Base-by-base conservation (phyloP, 2,329 filamentous ascomycete species). In the Colletotrichum sp. region DNA sequence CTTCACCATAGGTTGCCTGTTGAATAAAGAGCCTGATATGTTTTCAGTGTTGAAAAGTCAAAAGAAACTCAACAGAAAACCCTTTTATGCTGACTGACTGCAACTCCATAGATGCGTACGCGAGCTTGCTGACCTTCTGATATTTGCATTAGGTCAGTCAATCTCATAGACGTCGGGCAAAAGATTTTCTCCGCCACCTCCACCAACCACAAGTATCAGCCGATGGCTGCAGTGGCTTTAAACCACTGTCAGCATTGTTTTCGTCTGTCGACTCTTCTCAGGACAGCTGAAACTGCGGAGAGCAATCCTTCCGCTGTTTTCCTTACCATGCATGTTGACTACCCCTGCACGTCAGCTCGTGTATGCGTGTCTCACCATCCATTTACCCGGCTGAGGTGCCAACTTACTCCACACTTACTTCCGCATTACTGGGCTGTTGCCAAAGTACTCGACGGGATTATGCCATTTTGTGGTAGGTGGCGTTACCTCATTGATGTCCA, bases 261-360 rank as follows among this genome's bases (percentile, higher is more conserved):
- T 25, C 3, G 5, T 32, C 5, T 3, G 3, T 6, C 1, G 12
- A 8, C 19, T 19, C 27, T 30, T 25, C 16, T 5, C 34, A 13
- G n/a, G 0, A n/a, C 27, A 13, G 34, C 28, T 44, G 48, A 28
- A 27, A 25, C 11, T 52, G 44, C n/a, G 44, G 44, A 22, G 39
- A 22, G 34, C 36, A 27, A 25, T 30, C 36, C 15, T 36, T 36
- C 64, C 64, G 28, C 32, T 22, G 28, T 39, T 6, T 9, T 15
- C 25, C 8, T 60, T 11, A 36, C 61, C 34, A 34, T 32, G 59
- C 57, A 61, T 28, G 8, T 61, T 19, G 27, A 28, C 16, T 13
- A 12, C 16, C 6, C 27, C 55, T 72, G 71, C 65, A 72, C 27
- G 64, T 72, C 28, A 72, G 71, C 71, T 72, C 65, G 71, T 72